A percentile compares a stretch with the other conserved stretches of the same genome.
Conservation (phyloP, 108 stramenopile genomes). For the Nannochloropsis gaditana region DNA sequence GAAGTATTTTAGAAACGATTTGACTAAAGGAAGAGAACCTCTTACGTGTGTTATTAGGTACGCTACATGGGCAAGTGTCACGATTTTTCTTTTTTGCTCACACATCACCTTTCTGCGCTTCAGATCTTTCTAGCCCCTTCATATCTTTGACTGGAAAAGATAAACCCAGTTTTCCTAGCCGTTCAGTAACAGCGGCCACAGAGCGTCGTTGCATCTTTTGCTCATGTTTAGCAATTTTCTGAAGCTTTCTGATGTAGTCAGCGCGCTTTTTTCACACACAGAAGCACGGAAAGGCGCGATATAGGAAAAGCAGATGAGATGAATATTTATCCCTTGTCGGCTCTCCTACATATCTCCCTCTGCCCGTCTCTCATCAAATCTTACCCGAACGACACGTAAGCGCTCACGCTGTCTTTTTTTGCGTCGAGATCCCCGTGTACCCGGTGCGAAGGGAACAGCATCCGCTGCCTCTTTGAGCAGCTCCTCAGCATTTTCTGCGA, state of each 20-base stretch:
- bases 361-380: not conserved
- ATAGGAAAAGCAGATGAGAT: not conserved
- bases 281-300: no score
- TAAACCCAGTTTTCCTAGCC: not conserved
- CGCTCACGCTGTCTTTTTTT: not conserved
- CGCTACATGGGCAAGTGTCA: no score
- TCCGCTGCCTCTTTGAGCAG: not conserved
- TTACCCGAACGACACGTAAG: not conserved
- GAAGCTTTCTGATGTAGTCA: slow-evolving; percentile 17
- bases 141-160: slow-evolving; percentile 7
- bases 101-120: not conserved
- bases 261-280: not conserved
- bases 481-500: not conserved
- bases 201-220: slow-evolving; percentile 12
- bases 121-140: not conserved
- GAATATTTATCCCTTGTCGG: not conserved
- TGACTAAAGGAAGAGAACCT: no score
- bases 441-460: not conserved
- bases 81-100: not conserved
- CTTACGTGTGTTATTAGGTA: no score
- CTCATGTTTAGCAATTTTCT: not conserved
- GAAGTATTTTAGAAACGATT: no score
- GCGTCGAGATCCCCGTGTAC: not conserved
- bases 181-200: not conserved
- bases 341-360: not conserved